Percentiles rank a stretch among this genome's conserved stretches.
phyloP scores from a whole-genome alignment of 202 grass and related monocot species.

The Musa balbisiana region DNA sequence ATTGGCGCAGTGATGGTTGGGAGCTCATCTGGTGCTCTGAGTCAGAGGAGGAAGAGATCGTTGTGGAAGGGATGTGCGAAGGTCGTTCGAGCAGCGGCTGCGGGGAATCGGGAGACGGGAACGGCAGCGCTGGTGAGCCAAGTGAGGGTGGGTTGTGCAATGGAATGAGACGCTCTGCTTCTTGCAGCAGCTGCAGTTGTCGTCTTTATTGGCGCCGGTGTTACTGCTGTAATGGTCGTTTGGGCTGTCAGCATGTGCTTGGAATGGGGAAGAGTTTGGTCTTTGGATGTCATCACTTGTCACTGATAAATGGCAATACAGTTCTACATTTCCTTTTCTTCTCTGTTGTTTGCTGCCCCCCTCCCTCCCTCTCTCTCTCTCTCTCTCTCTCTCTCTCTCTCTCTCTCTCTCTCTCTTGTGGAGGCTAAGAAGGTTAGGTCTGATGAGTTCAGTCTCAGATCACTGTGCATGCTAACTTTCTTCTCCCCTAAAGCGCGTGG shows the following conservation, averaged over 20 bases:
- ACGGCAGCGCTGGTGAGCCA: not conserved
- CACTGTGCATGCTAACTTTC: too few relatives aligned
- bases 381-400: too few relatives aligned
- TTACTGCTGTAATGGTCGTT: not conserved
- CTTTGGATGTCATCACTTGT: not conserved
- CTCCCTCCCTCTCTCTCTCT: too few relatives aligned
- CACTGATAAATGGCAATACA: too few relatives aligned
- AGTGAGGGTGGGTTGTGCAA: not conserved
- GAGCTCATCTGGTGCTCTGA: slow-evolving; percentile 36
- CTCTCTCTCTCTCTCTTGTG: too few relatives aligned
- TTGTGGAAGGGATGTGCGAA: not conserved
- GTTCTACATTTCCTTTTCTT: too few relatives aligned
- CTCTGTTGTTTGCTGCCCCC: too few relatives aligned
- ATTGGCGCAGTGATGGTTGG: slow-evolving; percentile 37
- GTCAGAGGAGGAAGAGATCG: not conserved
- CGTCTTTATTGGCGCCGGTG: too few relatives aligned
- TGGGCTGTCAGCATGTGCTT: not conserved
- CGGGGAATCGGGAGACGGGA: not conserved
- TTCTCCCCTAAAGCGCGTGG: too few relatives aligned
- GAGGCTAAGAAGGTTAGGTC: too few relatives aligned
- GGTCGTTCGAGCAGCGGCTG: not conserved
- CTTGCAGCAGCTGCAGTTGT: not conserved
- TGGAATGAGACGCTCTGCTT: not conserved
- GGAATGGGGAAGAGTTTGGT: not conserved
- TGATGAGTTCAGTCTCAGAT: too few relatives aligned